Percentiles rank a stretch among this genome's conserved stretches.
phyloP scores from a whole-genome alignment of 176 grass and related monocot genomes.

The Cenchrus americanus region DNA sequence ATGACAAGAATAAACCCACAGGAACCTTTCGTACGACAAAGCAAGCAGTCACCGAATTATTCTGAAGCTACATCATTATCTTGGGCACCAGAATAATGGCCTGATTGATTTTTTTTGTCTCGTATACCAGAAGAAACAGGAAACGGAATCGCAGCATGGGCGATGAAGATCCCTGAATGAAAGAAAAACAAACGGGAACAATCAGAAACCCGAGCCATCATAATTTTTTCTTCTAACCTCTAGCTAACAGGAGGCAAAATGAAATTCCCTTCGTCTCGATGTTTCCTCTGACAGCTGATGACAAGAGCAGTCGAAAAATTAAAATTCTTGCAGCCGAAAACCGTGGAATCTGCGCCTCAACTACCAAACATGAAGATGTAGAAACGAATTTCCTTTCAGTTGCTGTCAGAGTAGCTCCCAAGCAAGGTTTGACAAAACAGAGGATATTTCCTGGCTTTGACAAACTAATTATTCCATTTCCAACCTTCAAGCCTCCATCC shows the following conservation, averaged over 20 bases:
- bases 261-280: background rate
- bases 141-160: background rate
- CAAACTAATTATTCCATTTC: background rate
- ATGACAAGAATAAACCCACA: background rate
- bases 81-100: background rate
- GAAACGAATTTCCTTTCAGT: background rate
- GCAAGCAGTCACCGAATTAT: slow-evolving; percentile 7
- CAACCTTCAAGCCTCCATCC: too few species aligned
- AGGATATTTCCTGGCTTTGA: background rate
- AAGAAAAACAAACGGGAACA: slow-evolving; percentile 11
- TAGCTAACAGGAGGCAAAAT: background rate
- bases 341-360: slow-evolving; percentile 32
- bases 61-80: background rate
- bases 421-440: slow-evolving; percentile 18
- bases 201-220: background rate
- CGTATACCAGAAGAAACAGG: background rate
- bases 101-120: slow-evolving; percentile 29
- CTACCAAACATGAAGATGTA: slow-evolving; percentile 35
- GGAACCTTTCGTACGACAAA: slow-evolving; percentile 12
- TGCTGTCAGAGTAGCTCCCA: slow-evolving; percentile 8
- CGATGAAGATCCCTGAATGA: background rate
- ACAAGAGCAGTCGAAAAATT: slow-evolving; percentile 22
- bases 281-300: background rate
- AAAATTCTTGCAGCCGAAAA: background rate
- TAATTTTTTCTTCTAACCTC: background rate